These are phyloP conservation scores for Ganoderma multipileum DNA, from an alignment of 1,284 basidiomycete species.

Conservation along the genomic window DNA sequence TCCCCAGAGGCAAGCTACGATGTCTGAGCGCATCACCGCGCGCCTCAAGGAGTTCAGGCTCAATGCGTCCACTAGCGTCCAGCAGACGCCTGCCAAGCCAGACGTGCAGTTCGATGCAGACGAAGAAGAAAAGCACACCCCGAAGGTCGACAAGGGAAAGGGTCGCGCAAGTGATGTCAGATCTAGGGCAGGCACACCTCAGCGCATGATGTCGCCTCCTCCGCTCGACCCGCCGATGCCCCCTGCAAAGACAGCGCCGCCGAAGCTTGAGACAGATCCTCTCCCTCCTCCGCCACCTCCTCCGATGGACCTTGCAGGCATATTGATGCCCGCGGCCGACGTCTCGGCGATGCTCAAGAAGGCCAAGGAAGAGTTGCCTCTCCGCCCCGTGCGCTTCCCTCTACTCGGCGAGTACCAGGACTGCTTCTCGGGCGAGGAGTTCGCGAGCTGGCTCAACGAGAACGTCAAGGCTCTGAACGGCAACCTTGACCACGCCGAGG, in stretches of 20 bases:
- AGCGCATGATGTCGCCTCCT: slow-evolving; percentile 61
- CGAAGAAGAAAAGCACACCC: slow-evolving; percentile 43
- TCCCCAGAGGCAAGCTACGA: slow-evolving; percentile 67
- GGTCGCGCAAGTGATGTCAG: slow-evolving; percentile 60
- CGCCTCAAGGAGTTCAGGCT: slow-evolving; percentile 76
- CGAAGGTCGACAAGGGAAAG: slow-evolving; percentile 81
- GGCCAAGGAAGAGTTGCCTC: slow-evolving; percentile 67
- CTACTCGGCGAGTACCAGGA: slow-evolving; percentile 89
- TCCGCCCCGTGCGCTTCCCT: slow-evolving; percentile 75
- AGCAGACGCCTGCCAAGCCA: slow-evolving; percentile 30
- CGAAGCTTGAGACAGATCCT: slow-evolving; percentile 42
- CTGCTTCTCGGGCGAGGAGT: slow-evolving; percentile 84
- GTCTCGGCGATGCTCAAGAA: slow-evolving; percentile 73
- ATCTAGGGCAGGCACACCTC: slow-evolving; percentile 41
- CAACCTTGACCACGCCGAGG: slow-evolving; percentile 78
- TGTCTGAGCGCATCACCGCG: slow-evolving; percentile 79
- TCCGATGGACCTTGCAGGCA: slow-evolving; percentile 76
- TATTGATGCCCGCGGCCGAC: slow-evolving; percentile 67
- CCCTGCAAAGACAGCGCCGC: slow-evolving; percentile 47
- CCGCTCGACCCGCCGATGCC: slow-evolving; percentile 60
- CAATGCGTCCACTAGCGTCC: slow-evolving; percentile 47
- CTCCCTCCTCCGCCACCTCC: slow-evolving; percentile 48
- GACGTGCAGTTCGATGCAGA: slow-evolving; percentile 46
- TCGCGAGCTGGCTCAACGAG: slow-evolving; percentile 76
- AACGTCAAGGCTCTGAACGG: slow-evolving; percentile 75